Evolutionary conservation across 2,329 filamentous ascomycete genomes (phyloP).

Genomic region (Corynespora cassiicola): DNA sequence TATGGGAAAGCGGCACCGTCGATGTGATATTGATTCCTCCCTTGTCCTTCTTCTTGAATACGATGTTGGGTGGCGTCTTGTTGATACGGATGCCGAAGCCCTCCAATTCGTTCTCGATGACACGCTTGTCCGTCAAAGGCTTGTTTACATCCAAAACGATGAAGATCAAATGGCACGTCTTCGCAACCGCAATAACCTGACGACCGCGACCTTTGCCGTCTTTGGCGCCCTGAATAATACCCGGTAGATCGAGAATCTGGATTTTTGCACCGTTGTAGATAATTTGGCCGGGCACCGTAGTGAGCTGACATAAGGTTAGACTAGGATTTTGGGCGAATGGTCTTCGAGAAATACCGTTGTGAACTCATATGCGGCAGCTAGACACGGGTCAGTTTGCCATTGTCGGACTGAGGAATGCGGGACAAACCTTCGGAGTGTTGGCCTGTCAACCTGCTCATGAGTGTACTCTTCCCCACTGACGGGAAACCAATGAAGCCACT

Average conservation of each 20-base stretch:
- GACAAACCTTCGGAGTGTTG: constrained; percentile 83
- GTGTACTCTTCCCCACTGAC: constrained; percentile 96
- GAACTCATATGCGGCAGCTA: constrained; percentile 94
- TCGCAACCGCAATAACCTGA: constrained; percentile 98
- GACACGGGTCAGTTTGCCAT: constrained; percentile 9
- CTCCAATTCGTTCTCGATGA: constrained; percentile 94
- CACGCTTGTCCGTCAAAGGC: constrained; percentile 91
- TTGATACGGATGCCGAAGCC: constrained; percentile 98
- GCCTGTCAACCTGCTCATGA: constrained; percentile 93
- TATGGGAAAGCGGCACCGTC: constrained; percentile 89
- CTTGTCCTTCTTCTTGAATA: constrained; percentile 99
- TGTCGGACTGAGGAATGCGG: neutral
- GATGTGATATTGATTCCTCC: constrained; percentile 96
- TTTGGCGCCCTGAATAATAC: constrained; percentile 98
- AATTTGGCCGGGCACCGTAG: constrained; percentile 95
- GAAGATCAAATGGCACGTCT: constrained; percentile 98
- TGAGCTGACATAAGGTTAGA: constrained; percentile 60
- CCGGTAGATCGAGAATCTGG: constrained; percentile 96
- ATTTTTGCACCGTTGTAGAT: constrained; percentile 96
- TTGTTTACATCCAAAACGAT: constrained; percentile 99
- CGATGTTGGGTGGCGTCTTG: constrained; percentile 95
- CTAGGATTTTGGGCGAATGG: neutral
- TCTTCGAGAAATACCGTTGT: constrained; percentile 65
- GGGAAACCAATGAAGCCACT: constrained; percentile 95
- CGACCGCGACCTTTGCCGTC: constrained; percentile 97